Evolutionary conservation across 352 stramenopile genomes (phyloP).

Genomic region (Thalassiosira delicatula): DNA sequence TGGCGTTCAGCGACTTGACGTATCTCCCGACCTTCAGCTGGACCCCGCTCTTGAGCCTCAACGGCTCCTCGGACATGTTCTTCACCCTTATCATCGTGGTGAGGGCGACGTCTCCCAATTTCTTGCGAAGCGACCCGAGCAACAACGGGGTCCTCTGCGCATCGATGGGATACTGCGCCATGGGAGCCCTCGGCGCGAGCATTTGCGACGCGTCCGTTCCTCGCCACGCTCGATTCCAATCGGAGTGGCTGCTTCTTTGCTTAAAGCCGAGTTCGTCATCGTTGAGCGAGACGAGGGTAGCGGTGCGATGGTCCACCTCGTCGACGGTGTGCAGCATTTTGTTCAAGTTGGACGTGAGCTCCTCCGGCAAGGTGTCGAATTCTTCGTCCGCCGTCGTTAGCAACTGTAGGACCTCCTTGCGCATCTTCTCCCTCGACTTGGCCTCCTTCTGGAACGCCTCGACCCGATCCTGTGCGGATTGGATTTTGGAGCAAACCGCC

Average conservation of each 20-base stretch:
- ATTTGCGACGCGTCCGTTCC: too few species aligned
- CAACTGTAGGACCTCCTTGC: constrained; percentile 48
- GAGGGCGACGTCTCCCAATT: constrained; percentile 42
- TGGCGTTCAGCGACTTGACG: constrained; percentile 38
- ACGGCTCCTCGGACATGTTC: constrained; percentile 45
- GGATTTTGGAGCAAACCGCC: constrained; percentile 29
- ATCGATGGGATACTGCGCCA: constrained; percentile 41
- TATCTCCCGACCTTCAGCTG: constrained; percentile 47
- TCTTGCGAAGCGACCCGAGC: constrained; percentile 40
- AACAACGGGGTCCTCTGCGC: constrained; percentile 45
- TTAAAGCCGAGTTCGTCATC: constrained; percentile 5
- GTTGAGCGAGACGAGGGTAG: constrained; percentile 8
- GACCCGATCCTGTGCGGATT: constrained; percentile 33
- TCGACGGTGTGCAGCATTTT: constrained; percentile 51
- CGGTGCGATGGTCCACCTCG: constrained; percentile 44
- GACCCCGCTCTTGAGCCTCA: constrained; percentile 48
- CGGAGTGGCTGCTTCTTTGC: too few species aligned
- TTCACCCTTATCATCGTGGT: constrained; percentile 44
- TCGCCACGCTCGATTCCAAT: too few species aligned
- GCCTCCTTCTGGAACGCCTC: constrained; percentile 29
- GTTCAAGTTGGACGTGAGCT: constrained; percentile 40
- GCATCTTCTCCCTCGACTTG: constrained; percentile 20
- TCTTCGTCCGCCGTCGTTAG: constrained; percentile 53
- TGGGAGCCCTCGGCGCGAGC: background rate
- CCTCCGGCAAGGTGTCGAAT: constrained; percentile 54